Base-by-base conservation (phyloP, 768 basidiomycete genomes). In the Pilatotrama ljubarskyi region DNA sequence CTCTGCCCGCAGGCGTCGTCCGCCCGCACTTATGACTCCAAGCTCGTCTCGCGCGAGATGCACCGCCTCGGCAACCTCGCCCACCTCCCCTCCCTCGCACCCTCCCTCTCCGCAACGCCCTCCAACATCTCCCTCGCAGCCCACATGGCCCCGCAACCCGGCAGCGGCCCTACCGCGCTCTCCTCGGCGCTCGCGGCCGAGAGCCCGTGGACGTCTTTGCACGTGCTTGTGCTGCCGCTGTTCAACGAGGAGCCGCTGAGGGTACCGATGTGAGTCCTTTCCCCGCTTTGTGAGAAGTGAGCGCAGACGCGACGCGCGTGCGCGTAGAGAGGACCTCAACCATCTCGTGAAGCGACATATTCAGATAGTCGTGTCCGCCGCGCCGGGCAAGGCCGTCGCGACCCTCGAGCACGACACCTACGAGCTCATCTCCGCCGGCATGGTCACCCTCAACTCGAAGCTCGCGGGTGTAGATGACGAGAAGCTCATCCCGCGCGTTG, bases 401-500 rank as follows among this genome's bases (percentile, higher is more conserved):
- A 83, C 84, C 8, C 81, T 98, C 11, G 90, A 91, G 57, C 76
- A 82, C 53, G 93, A 95, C 72, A 84, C 93, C 0, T 79, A 84
- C 18, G 94, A 95, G 61, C 80, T 98, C 47, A 90, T 96, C 54
- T 84, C 84, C 0, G 82, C 86, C 1, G 95, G 95, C 11, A 98
- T 96, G 93, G 83, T 94, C 51, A 98, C 94, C 2, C 79, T 98
- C 24, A 94, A 92, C 65, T 86, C 93, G 0, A 95, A 92, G 67
- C 78, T 98, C 5, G 77, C 81, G 29, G 85, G 82, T 3, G 76
- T 90, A 9, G 89, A 93, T 25, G 94, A 95, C 42, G 87, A 88
- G 38, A 84, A 88, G 68, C 78, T 98, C 15, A 76, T 95, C 5
- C 77, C 78, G 5, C 81, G 92, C 26, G 80, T 96, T 17, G 90